Conservation (phyloP, 2,329 filamentous ascomycete species). For the Penicillium sp. region DNA sequence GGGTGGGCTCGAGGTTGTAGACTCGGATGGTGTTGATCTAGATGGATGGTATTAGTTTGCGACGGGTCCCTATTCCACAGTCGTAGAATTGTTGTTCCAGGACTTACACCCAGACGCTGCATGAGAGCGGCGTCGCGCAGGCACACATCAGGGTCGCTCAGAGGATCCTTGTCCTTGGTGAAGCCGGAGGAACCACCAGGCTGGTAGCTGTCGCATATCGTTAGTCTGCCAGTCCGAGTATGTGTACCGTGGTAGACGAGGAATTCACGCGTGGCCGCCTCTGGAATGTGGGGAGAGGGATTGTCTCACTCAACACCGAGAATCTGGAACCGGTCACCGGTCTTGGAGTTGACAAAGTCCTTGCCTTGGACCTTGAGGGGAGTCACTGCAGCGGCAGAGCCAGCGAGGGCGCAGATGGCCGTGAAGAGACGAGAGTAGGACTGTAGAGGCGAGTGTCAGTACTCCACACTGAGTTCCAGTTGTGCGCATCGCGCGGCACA, state of each 20-base stretch:
- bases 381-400: constrained; percentile 55
- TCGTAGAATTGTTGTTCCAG: background rate
- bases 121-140: constrained; percentile 65
- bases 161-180: constrained; percentile 56
- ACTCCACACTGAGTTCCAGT: background rate
- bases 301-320: constrained; percentile 60
- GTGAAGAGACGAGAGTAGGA: constrained; percentile 40
- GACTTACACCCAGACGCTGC: constrained; percentile 60
- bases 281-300: constrained; percentile 4
- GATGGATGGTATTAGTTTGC: background rate
- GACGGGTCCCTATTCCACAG: too few relatives aligned
- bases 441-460: constrained; percentile 19
- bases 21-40: constrained; percentile 65
- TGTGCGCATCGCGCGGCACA: background rate
- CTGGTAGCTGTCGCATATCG: constrained; percentile 54
- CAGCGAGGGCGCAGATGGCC: constrained; percentile 46
- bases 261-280: background rate
- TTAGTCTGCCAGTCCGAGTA: constrained; percentile 1
- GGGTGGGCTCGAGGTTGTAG: constrained; percentile 63
- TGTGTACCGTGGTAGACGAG: background rate
- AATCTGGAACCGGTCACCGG: constrained; percentile 62
- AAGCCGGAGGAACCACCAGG: constrained; percentile 64
- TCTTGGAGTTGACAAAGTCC: constrained; percentile 63
- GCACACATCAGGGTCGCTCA: constrained; percentile 60
- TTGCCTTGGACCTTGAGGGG: constrained; percentile 60